A percentile compares a stretch with the other conserved stretches of the same genome.
phyloP scores from a whole-genome alignment of 75 land plant genomes.

The Chamaecyparis obtusa region DNA sequence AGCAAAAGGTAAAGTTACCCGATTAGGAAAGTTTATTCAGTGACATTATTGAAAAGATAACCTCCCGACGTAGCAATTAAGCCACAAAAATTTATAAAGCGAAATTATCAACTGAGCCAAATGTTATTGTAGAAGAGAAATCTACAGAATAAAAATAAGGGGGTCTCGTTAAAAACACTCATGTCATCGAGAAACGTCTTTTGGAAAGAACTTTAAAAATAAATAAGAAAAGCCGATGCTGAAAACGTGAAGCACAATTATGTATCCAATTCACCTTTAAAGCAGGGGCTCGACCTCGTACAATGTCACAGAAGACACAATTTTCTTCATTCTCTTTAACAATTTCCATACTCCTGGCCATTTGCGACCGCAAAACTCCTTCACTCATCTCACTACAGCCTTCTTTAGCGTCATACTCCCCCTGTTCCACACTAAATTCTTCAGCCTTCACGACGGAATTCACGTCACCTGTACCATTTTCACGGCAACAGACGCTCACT shows the following conservation, averaged over 20 bases:
- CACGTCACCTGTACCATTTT: neutral
- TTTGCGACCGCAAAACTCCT: neutral
- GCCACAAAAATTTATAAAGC: no score
- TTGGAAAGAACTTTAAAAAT: no score
- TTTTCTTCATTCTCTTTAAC: neutral
- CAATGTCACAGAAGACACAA: constrained; percentile 51
- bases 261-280: constrained; percentile 29
- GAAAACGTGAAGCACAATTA: neutral
- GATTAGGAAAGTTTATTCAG: no score
- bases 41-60: no score
- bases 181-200: no score
- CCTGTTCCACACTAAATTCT: neutral
- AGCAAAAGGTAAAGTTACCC: no score
- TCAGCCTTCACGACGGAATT: neutral
- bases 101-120: no score
- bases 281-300: constrained; percentile 48
- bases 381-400: neutral
- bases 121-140: no score
- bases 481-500: neutral
- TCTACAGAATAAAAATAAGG: no score
- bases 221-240: no score
- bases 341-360: neutral
- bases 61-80: no score
- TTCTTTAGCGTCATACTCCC: neutral
- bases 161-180: no score